Evolutionary conservation across 202 grass and related monocot species (phyloP).

Genomic region (Panicum virgatum): DNA sequence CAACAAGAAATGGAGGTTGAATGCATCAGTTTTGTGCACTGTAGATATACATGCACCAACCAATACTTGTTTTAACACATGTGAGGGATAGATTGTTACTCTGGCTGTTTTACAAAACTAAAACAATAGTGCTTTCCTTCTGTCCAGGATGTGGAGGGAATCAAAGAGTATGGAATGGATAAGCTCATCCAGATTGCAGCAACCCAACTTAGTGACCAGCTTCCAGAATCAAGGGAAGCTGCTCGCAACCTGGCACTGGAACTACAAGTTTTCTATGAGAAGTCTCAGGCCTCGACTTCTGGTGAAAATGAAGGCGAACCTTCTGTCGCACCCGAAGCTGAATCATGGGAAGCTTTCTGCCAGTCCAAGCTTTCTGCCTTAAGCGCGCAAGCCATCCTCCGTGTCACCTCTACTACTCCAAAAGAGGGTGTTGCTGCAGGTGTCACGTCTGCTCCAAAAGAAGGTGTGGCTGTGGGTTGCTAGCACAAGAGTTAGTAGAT

Average conservation of each 20-base stretch:
- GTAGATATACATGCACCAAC: not conserved
- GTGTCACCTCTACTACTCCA: conserved; percentile 58
- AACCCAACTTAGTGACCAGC: conserved; percentile 89
- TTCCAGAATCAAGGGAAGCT: conserved; percentile 98
- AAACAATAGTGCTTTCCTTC: not conserved
- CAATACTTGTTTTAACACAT: not conserved
- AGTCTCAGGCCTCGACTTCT: conserved; percentile 43
- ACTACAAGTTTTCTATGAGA: conserved; percentile 73
- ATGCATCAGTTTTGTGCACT: conserved; percentile 1
- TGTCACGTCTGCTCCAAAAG: conserved; percentile 62
- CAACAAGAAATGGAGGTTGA: not conserved
- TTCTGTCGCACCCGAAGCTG: conserved; percentile 35
- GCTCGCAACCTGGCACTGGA: conserved; percentile 81
- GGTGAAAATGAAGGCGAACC: conserved; percentile 31
- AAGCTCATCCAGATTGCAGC: conserved; percentile 89
- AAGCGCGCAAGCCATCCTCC: conserved; percentile 81
- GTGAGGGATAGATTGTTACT: not conserved
- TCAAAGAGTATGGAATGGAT: conserved; percentile 87
- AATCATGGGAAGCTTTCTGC: conserved; percentile 88
- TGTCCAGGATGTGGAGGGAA: conserved; percentile 73
- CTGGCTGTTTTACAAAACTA: conserved; percentile 15
- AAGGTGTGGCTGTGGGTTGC: conserved; percentile 32
- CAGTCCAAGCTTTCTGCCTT: conserved; percentile 69
- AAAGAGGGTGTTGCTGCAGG: conserved; percentile 43
- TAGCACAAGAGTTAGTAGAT: conserved; percentile 37